These are phyloP conservation scores for Eudorina sp. DNA, from an alignment of 139 green algal species.

Conservation along the genomic window DNA sequence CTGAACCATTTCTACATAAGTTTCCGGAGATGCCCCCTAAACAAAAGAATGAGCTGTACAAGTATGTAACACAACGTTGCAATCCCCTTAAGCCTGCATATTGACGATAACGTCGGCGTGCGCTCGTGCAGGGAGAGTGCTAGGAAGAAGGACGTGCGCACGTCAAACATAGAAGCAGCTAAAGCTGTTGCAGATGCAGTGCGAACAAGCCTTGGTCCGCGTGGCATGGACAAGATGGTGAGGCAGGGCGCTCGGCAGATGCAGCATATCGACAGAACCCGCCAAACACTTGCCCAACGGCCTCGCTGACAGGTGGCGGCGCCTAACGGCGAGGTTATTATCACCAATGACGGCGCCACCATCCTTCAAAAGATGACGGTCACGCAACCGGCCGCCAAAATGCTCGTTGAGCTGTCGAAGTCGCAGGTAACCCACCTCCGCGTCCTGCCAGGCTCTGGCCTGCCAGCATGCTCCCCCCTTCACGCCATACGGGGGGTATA, in stretches of 20 bases:
- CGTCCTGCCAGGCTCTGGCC: too few relatives aligned
- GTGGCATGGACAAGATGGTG: conserved; percentile 99
- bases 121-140: conserved; percentile 78
- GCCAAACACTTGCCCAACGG: too few relatives aligned
- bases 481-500: too few relatives aligned
- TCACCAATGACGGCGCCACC: conserved; percentile 99
- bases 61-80: not conserved
- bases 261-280: not conserved
- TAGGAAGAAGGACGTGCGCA: conserved; percentile 94
- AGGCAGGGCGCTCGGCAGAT: not conserved
- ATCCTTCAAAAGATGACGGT: conserved; percentile 99
- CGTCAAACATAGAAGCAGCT: conserved; percentile 97
- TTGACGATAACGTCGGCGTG: not conserved
- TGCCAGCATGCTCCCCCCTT: too few relatives aligned
- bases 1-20: not conserved
- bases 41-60: conserved; percentile 50
- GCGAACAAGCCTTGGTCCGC: conserved; percentile 92
- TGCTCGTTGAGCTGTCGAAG: conserved; percentile 99
- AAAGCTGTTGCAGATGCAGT: conserved; percentile 98
- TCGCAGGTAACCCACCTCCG: conserved; percentile 78
- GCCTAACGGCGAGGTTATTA: conserved; percentile 96
- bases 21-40: conserved; percentile 33
- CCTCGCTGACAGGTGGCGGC: conserved; percentile 88
- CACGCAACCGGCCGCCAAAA: conserved; percentile 97
- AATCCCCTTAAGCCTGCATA: not conserved